Percentiles rank a stretch among this genome's conserved stretches.
Evolutionary conservation across 192 early-diverging fungal species (phyloP).

Genomic region (Backusella westeae): DNA sequence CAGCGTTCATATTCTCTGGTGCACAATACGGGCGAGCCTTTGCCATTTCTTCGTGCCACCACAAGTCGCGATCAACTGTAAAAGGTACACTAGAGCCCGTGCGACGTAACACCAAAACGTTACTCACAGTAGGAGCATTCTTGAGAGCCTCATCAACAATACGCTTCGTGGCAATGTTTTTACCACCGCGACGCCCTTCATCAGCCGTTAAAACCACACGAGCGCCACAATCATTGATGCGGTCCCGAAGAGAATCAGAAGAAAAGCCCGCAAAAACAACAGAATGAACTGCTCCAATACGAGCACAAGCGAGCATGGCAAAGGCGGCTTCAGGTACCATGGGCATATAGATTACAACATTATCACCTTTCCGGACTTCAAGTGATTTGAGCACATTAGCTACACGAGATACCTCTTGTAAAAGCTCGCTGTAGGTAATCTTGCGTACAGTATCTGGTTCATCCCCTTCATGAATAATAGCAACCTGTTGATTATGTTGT

Average conservation of each 20-base stretch:
- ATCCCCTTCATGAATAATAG: slow-evolving; percentile 87
- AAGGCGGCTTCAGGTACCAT: slow-evolving; percentile 93
- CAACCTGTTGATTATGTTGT: slow-evolving; percentile 61
- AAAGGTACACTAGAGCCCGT: slow-evolving; percentile 83
- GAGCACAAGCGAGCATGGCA: slow-evolving; percentile 91
- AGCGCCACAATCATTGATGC: slow-evolving; percentile 80
- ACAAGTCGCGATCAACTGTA: slow-evolving; percentile 72
- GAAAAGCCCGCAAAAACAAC: slow-evolving; percentile 99
- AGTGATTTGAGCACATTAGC: slow-evolving; percentile 83
- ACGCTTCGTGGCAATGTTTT: slow-evolving; percentile 83
- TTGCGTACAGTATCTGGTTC: slow-evolving; percentile 76
- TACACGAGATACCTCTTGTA: slow-evolving; percentile 77
- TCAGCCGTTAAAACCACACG: slow-evolving; percentile 88
- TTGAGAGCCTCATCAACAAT: slow-evolving; percentile 91
- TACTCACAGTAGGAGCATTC: slow-evolving; percentile 73
- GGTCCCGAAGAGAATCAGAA: slow-evolving; percentile 88
- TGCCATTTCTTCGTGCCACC: slow-evolving; percentile 90
- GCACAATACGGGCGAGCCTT: slow-evolving; percentile 87
- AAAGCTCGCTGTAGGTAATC: slow-evolving; percentile 83
- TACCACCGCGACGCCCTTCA: slow-evolving; percentile 90
- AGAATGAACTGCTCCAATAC: slow-evolving; percentile 88
- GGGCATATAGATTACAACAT: slow-evolving; percentile 96
- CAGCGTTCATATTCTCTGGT: slow-evolving; percentile 81
- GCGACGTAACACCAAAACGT: slow-evolving; percentile 89
- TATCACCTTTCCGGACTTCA: slow-evolving; percentile 89